Conservation (phyloP, 192 early-diverging fungal species). For the Backusella australiensis region DNA sequence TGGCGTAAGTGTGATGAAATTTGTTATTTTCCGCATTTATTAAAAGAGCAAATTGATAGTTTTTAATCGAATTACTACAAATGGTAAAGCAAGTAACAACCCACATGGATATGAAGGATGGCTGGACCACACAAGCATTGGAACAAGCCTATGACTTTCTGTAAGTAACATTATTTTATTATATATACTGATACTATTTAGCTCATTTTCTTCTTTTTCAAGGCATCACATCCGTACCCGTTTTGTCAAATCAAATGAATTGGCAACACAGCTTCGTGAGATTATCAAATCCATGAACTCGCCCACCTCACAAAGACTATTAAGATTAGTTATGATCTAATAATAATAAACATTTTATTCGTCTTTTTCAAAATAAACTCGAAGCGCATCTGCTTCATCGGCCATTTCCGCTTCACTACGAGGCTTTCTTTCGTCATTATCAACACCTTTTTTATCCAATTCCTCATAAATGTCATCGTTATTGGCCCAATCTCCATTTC, state of each 20-base stretch:
- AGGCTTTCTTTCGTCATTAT: conserved; percentile 70
- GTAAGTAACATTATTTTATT: conserved; percentile 32
- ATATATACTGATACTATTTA: not conserved
- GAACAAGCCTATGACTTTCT: conserved; percentile 54
- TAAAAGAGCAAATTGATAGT: conserved; percentile 19
- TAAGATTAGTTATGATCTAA: conserved; percentile 29
- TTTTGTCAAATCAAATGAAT: conserved; percentile 47
- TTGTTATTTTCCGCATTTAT: not conserved
- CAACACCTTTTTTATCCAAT: conserved; percentile 59
- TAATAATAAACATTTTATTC: conserved; percentile 6
- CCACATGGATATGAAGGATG: conserved; percentile 39
- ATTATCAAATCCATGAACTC: conserved; percentile 38
- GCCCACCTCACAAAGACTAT: conserved; percentile 31
- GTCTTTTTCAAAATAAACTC: conserved; percentile 20
- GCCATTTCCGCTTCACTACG: conserved; percentile 82
- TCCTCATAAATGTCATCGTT: conserved; percentile 90
- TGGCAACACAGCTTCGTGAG: conserved; percentile 22
- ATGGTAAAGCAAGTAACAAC: conserved; percentile 43
- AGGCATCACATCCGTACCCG: conserved; percentile 46
- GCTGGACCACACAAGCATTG: conserved; percentile 39
- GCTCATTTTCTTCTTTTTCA: not conserved
- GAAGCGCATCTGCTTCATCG: conserved; percentile 51
- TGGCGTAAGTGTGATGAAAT: conserved; percentile 24
- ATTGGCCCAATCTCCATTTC: conserved; percentile 70
- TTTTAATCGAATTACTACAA: conserved; percentile 44